Evolutionary conservation across 2,329 filamentous ascomycete genomes (phyloP).

Genomic region (Trichoderma sp.): DNA sequence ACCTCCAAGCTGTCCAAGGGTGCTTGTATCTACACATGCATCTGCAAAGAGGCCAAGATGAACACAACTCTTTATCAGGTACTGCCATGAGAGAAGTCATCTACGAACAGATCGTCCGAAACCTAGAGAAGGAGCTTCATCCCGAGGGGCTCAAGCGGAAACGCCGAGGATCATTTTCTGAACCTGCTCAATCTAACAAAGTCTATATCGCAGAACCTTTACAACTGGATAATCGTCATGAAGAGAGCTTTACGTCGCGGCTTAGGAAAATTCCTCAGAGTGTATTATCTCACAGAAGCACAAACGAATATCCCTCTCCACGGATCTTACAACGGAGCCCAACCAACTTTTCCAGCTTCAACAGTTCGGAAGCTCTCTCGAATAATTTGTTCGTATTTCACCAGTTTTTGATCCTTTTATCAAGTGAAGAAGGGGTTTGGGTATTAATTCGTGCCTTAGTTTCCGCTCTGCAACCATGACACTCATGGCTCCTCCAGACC

Average conservation of each 20-base stretch:
- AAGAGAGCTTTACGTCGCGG: background rate
- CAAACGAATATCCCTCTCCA: background rate
- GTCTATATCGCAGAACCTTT: background rate
- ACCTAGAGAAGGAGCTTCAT: constrained; percentile 16
- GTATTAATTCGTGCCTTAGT: background rate
- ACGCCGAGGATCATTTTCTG: background rate
- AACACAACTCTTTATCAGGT: background rate
- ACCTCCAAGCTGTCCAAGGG: constrained; percentile 14
- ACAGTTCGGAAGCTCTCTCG: background rate
- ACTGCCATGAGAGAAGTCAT: constrained; percentile 3
- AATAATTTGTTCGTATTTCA: background rate
- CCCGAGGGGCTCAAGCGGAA: constrained; percentile 7
- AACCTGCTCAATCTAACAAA: background rate
- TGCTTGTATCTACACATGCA: constrained; percentile 17
- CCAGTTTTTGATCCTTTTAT: background rate
- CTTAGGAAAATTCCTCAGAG: background rate
- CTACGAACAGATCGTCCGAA: constrained; percentile 17
- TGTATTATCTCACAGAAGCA: background rate
- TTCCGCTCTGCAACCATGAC: background rate
- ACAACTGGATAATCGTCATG: no score
- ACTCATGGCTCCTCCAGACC: background rate
- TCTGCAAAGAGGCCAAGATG: background rate
- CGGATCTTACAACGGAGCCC: background rate
- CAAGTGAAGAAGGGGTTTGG: background rate
- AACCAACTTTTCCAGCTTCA: background rate